Base-by-base conservation (phyloP, 768 basidiomycete genomes). In the Exsudoporus frostii region DNA sequence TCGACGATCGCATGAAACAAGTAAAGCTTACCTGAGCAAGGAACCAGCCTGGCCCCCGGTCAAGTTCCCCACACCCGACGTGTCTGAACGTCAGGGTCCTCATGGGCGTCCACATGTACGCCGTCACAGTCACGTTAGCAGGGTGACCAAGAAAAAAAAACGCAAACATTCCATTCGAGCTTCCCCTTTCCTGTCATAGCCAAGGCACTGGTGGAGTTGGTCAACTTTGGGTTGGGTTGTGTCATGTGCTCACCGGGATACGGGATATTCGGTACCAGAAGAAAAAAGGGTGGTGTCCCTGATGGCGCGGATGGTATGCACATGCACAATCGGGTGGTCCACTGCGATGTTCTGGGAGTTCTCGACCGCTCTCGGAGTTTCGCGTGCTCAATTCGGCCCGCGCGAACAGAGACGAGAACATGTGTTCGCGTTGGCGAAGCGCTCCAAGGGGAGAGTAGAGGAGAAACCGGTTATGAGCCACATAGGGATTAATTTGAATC, bases 81-180 rank as follows among this genome's bases (percentile, higher is more conserved):
- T 19, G 40, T 24, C 33, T 24, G 46, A 13, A 40, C 20, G 20
- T 43, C 43, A 54, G 54, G 45, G 41, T 53, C 41, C 44, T 11
- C 5, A 20, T 46, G 37, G 48, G 30, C n/a, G 34, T 24, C 44
- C 38, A 20, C 42, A 40, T 17, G 44, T 30, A 50, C 30, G 54
- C 45, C 59, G 43, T 50, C 42, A 33, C 17, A 29, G 30, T 66
- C 64, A 66, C 56, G 56, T 67, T 48, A 51, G 39, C 52, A 40
- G 14, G 25, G 46, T 29, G 14, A 22, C 40, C 43, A 44, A 25
- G 43, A 40, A 14, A 20, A 29, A 15, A 19, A 27, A 7, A 3
- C 10, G 10, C 29, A 11, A 38, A 22, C 25, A 14, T 25, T 33
- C 22, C 45, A 25, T 34, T 20, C 33, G 24, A 36, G 30, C 30